These are phyloP conservation scores for Calonectria pseudoturangicola DNA, from an alignment of 2,329 filamentous ascomycete genomes.

Conservation along the genomic window DNA sequence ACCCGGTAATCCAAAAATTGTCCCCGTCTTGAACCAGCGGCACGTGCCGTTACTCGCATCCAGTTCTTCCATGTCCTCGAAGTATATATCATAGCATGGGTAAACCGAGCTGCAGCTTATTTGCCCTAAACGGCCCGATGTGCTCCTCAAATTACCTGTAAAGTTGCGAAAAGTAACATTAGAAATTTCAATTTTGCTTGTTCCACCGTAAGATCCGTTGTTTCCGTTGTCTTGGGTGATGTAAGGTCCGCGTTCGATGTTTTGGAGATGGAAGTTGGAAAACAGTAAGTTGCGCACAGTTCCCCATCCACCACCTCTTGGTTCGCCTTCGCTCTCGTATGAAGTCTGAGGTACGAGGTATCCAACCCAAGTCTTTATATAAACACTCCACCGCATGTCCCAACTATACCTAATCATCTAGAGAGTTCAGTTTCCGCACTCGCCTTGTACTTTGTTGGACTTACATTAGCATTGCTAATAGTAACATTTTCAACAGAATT, in stretches of 20 bases:
- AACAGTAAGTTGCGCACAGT: conserved; percentile 12
- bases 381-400: conserved; percentile 21
- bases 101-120: conserved; percentile 7
- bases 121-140: not conserved
- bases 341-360: conserved; percentile 12
- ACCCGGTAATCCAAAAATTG: not conserved
- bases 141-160: conserved; percentile 11
- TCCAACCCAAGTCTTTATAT: conserved; percentile 19
- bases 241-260: not conserved
- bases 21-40: not conserved
- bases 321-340: conserved; percentile 5
- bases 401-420: conserved; percentile 9
- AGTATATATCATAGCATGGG: conserved; percentile 10
- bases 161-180: conserved; percentile 20
- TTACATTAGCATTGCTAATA: not conserved
- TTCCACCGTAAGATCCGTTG: conserved; percentile 1
- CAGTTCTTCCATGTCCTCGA: not conserved
- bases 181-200: conserved; percentile 17
- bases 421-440: not conserved
- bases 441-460: not conserved
- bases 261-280: conserved; percentile 6
- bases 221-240: conserved; percentile 16
- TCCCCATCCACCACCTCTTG: conserved; percentile 21
- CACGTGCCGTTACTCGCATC: conserved; percentile 2
- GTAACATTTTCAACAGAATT: conserved; percentile 12